These are phyloP conservation scores for Chlamydomonas sp. DNA, from an alignment of 139 green algal species.

Conservation along the genomic window DNA sequence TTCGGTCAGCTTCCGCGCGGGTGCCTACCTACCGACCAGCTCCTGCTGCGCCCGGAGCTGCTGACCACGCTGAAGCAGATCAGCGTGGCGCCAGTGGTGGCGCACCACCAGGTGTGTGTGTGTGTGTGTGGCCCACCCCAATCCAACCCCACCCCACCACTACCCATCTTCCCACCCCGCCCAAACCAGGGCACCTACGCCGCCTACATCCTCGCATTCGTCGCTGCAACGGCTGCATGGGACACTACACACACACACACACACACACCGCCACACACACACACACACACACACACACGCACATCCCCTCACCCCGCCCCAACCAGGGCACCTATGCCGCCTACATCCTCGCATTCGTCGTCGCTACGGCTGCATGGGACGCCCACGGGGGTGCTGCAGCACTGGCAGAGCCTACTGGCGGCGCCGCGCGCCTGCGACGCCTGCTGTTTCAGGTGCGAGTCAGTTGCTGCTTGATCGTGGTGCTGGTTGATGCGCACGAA, in stretches of 20 bases:
- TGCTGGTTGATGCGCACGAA: no score
- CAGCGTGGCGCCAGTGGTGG: background rate
- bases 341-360: constrained; percentile 5
- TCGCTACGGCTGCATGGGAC: constrained; percentile 2
- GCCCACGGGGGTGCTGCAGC: no score
- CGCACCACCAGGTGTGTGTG: constrained; percentile 6
- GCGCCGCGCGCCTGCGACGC: no score
- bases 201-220: background rate
- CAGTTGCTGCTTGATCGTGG: no score
- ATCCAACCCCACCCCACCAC: no score
- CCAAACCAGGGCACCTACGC: background rate
- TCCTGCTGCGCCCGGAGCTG: background rate
- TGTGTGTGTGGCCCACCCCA: background rate
- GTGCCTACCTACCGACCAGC: no score
- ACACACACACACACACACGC: background rate
- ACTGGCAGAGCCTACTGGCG: no score
- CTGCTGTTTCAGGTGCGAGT: no score
- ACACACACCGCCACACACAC: background rate
- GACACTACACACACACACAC: background rate
- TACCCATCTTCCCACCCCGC: no score
- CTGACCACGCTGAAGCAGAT: constrained; percentile 2
- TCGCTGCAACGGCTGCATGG: background rate
- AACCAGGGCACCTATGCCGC: constrained; percentile 7
- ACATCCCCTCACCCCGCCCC: background rate
- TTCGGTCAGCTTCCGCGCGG: background rate